These are phyloP conservation scores for Agrocybe pediades DNA, from an alignment of 768 basidiomycete genomes.

Conservation along the genomic window DNA sequence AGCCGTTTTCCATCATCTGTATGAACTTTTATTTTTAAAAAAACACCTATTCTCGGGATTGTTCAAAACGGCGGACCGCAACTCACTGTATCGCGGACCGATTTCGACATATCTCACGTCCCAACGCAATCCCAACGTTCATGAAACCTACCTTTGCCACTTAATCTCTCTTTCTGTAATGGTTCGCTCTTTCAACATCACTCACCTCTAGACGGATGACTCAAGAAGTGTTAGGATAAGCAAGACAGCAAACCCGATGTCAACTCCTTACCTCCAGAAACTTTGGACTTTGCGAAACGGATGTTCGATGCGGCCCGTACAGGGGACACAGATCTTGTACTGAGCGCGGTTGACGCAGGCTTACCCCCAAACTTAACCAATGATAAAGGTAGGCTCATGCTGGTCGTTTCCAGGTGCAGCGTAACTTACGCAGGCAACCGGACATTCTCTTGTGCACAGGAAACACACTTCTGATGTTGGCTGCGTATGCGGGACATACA, in stretches of 20 bases:
- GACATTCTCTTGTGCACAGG: slow-evolving; percentile 44
- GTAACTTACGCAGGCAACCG: background rate
- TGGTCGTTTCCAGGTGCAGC: background rate
- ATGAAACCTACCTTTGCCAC: no score
- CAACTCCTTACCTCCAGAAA: slow-evolving; percentile 37
- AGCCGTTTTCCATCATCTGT: no score
- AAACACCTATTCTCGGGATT: no score
- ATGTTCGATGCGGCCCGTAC: slow-evolving; percentile 77
- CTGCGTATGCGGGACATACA: slow-evolving; percentile 70
- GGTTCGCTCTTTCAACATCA: no score
- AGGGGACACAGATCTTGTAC: slow-evolving; percentile 53
- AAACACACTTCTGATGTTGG: slow-evolving; percentile 80
- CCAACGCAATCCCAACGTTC: no score
- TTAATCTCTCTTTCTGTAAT: no score
- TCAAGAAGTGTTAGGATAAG: background rate
- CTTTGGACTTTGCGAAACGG: slow-evolving; percentile 60
- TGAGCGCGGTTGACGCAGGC: slow-evolving; percentile 67
- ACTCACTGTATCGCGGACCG: no score
- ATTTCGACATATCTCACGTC: no score
- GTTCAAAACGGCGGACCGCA: no score
- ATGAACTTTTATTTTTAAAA: no score
- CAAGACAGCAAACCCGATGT: slow-evolving; percentile 8
- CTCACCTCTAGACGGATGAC: no score
- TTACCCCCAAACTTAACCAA: slow-evolving; percentile 76
- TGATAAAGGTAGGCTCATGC: slow-evolving; percentile 46